Conservation (phyloP, 2,329 filamentous ascomycete genomes). For the Paracamarosporium sp. region DNA sequence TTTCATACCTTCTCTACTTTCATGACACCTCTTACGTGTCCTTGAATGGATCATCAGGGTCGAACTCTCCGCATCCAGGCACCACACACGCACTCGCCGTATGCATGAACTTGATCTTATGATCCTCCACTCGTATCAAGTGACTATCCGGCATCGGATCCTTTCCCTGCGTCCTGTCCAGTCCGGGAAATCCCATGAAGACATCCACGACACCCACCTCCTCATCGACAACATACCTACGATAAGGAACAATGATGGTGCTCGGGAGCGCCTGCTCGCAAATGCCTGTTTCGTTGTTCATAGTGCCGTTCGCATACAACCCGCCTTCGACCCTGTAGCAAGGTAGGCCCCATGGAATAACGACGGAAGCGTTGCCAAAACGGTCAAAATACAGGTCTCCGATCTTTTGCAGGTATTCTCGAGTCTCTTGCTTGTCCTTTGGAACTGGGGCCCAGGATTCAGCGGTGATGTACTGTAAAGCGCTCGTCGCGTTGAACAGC, state of each 20-base stretch:
- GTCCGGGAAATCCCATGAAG: constrained; percentile 29
- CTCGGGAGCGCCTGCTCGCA: constrained; percentile 21
- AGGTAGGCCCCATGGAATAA: constrained; percentile 29
- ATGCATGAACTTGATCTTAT: constrained; percentile 30
- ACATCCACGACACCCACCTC: constrained; percentile 30
- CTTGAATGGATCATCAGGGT: constrained; percentile 2
- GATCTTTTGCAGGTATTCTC: constrained; percentile 23
- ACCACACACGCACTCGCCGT: constrained; percentile 31
- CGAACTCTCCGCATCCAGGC: constrained; percentile 25
- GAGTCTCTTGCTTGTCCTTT: constrained; percentile 12
- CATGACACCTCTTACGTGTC: not conserved
- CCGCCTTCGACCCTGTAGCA: constrained; percentile 35
- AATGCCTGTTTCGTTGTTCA: constrained; percentile 19
- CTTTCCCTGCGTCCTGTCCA: constrained; percentile 29
- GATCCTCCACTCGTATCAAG: constrained; percentile 29
- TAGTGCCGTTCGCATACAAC: constrained; percentile 21
- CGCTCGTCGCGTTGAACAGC: constrained; percentile 35
- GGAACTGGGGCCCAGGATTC: constrained; percentile 30
- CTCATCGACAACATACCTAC: constrained; percentile 35
- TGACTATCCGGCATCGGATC: constrained; percentile 32
- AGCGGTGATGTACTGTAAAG: constrained; percentile 17
- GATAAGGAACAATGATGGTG: constrained; percentile 20
- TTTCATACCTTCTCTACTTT: not conserved
- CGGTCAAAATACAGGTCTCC: constrained; percentile 35
- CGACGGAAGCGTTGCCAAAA: constrained; percentile 23